Percentiles rank a stretch among this genome's conserved stretches.
phyloP scores from a whole-genome alignment of 78 protist genomes.

The Polysphondylium violaceum region DNA sequence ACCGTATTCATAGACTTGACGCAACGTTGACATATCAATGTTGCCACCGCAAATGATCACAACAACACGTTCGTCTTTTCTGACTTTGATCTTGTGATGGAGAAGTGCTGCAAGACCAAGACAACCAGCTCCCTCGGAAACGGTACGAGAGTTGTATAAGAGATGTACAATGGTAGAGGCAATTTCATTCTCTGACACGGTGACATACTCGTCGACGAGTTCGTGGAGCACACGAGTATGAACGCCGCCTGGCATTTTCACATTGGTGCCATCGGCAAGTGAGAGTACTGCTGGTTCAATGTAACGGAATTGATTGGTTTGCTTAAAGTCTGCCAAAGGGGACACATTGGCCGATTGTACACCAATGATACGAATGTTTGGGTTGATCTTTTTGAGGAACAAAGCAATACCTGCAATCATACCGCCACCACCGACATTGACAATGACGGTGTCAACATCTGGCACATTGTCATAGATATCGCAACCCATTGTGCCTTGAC shows the following conservation, averaged over 20 bases:
- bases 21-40: conserved; percentile 84
- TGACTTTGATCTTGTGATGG: conserved; percentile 77
- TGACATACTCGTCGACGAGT: conserved; percentile 85
- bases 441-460: conserved; percentile 85
- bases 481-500: conserved; percentile 88
- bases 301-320: conserved; percentile 69
- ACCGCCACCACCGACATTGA: conserved; percentile 92
- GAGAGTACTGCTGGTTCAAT: conserved; percentile 74
- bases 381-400: conserved; percentile 79
- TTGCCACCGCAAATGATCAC: conserved; percentile 90
- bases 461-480: conserved; percentile 76
- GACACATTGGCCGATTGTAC: conserved; percentile 81
- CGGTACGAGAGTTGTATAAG: conserved; percentile 77
- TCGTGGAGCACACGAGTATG: conserved; percentile 78
- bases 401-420: conserved; percentile 87
- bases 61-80: conserved; percentile 79
- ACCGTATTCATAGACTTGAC: conserved; percentile 86
- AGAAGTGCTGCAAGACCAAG: conserved; percentile 87
- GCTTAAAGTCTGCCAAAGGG: conserved; percentile 80
- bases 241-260: conserved; percentile 86
- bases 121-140: conserved; percentile 90
- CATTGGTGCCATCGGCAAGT: conserved; percentile 88
- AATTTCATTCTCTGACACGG: conserved; percentile 85
- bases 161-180: conserved; percentile 84
- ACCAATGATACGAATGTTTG: conserved; percentile 88